Evolutionary conservation across 129 eudicot species (phyloP).

Genomic region (Flaveria sonorensis): DNA sequence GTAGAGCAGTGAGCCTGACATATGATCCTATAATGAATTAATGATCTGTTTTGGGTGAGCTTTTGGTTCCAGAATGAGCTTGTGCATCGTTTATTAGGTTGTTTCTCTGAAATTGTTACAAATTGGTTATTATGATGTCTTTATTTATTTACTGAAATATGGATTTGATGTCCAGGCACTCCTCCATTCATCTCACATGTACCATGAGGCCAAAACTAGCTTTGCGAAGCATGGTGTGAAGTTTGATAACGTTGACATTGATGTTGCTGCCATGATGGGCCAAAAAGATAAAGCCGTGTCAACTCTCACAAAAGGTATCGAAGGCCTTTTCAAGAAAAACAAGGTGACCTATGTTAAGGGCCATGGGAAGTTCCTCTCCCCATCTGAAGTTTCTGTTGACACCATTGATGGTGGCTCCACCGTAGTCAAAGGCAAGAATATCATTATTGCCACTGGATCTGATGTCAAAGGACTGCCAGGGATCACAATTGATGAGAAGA

Average conservation of each 20-base stretch:
- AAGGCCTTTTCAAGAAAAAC: slow-evolving; percentile 21
- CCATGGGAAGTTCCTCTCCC: slow-evolving; percentile 12
- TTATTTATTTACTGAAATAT: background rate
- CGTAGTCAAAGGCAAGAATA: slow-evolving; percentile 14
- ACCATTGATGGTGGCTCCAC: slow-evolving; percentile 14
- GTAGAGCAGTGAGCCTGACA: background rate
- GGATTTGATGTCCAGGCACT: slow-evolving; percentile 10
- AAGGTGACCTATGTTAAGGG: slow-evolving; percentile 18
- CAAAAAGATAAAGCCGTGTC: slow-evolving; percentile 17
- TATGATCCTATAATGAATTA: background rate
- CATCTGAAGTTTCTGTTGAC: slow-evolving; percentile 13
- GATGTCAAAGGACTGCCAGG: slow-evolving; percentile 18
- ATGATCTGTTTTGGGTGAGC: background rate
- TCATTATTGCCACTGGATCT: slow-evolving; percentile 13
- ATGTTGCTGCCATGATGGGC: slow-evolving; percentile 14
- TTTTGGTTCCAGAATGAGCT: background rate
- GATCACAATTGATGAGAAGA: slow-evolving; percentile 13
- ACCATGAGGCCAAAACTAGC: slow-evolving; percentile 15
- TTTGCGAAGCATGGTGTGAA: slow-evolving; percentile 19
- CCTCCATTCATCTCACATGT: slow-evolving; percentile 17
- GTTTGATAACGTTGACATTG: slow-evolving; percentile 6
- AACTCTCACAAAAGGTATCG: slow-evolving; percentile 19
- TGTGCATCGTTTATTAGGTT: background rate
- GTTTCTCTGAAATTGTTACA: background rate
- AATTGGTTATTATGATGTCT: background rate